A percentile compares a stretch with the other conserved stretches of the same genome.
Conservation (phyloP, 371 early-diverging fungal genomes). For the Mucor mucedo region DNA sequence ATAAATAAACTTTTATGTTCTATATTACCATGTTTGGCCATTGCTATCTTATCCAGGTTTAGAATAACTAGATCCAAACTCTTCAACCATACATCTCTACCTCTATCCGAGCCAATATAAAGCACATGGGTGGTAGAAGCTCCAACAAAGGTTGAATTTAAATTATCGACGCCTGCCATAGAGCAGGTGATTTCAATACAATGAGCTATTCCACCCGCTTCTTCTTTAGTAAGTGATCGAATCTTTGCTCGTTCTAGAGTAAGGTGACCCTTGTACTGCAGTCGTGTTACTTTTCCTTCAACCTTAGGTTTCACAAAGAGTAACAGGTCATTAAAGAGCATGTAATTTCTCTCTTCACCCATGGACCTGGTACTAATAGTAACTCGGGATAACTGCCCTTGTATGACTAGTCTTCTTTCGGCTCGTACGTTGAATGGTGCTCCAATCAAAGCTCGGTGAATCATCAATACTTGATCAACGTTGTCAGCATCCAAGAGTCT, state of each 20-base stretch:
- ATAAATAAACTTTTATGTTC: not conserved
- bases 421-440: constrained; percentile 48
- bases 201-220: constrained; percentile 44
- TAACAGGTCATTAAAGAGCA: constrained; percentile 50
- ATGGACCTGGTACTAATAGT: constrained; percentile 28
- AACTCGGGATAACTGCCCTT: constrained; percentile 39
- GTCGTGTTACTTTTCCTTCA: constrained; percentile 23
- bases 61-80: constrained; percentile 34
- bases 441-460: constrained; percentile 43
- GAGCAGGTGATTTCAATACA: constrained; percentile 45
- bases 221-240: constrained; percentile 38
- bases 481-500: constrained; percentile 48
- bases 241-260: constrained; percentile 39
- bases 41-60: constrained; percentile 36
- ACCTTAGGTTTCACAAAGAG: constrained; percentile 41
- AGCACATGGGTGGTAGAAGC: constrained; percentile 38
- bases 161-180: constrained; percentile 44
- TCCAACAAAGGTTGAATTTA: constrained; percentile 46
- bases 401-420: constrained; percentile 41
- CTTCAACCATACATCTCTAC: constrained; percentile 38
- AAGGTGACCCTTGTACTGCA: constrained; percentile 52
- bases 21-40: constrained; percentile 33
- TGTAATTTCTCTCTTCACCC: constrained; percentile 46
- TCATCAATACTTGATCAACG: constrained; percentile 48
- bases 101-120: constrained; percentile 30